These are phyloP conservation scores for Phytophthora rubi DNA, from an alignment of 352 stramenopile genomes.

Conservation along the genomic window DNA sequence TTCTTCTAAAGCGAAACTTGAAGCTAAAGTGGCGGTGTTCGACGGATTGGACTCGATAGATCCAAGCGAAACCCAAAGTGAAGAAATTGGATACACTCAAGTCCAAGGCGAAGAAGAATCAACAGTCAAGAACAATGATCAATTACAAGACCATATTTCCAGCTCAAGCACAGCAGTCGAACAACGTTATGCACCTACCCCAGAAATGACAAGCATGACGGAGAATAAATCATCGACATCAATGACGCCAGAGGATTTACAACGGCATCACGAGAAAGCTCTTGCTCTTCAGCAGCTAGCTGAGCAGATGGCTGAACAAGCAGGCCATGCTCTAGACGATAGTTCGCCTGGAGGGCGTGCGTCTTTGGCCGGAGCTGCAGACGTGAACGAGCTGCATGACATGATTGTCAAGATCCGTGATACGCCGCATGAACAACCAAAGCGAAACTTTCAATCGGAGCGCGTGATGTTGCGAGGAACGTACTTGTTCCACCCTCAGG, in stretches of 20 bases:
- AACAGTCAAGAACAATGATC: not conserved
- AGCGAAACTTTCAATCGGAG: conserved; percentile 59
- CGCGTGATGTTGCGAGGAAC: conserved; percentile 66
- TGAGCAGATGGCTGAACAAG: conserved; percentile 17
- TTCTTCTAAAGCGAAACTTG: conserved; percentile 20
- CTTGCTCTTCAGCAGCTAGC: conserved; percentile 26
- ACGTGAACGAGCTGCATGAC: conserved; percentile 36
- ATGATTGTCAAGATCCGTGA: conserved; percentile 63
- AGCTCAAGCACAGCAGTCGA: not conserved
- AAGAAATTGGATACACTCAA: conserved; percentile 2
- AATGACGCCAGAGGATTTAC: conserved; percentile 2
- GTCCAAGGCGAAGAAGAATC: conserved; percentile 4
- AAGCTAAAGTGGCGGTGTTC: conserved; percentile 15
- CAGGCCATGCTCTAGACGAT: not conserved
- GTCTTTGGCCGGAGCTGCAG: conserved; percentile 24
- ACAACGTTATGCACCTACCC: conserved; percentile 26
- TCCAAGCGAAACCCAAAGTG: conserved; percentile 5
- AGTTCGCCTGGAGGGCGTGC: conserved; percentile 12
- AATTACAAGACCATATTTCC: not conserved
- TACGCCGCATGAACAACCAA: conserved; percentile 46
- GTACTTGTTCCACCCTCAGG: conserved; percentile 81
- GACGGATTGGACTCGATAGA: conserved; percentile 22
- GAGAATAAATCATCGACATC: conserved; percentile 10
- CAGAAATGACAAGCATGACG: not conserved
- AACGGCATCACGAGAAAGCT: conserved; percentile 20